A percentile compares a stretch with the other conserved stretches of the same genome.
These are phyloP conservation scores for Thermoascus crustaceus DNA, from an alignment of 2,329 filamentous ascomycete genomes.

Conservation along the genomic window DNA sequence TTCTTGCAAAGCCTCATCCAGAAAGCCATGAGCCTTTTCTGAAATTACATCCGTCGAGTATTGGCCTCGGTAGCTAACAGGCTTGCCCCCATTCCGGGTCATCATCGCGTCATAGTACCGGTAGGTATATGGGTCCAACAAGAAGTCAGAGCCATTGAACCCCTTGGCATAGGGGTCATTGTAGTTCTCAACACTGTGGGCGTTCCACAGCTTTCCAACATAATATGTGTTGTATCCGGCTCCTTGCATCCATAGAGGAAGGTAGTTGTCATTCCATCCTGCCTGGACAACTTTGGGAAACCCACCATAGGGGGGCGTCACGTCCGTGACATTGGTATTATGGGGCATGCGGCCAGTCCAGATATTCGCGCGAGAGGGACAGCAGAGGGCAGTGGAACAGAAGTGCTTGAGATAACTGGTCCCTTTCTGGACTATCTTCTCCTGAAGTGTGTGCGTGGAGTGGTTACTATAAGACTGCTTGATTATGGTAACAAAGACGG, in stretches of 20 bases:
- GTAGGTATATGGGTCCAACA: conserved; percentile 61
- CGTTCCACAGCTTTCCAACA: conserved; percentile 61
- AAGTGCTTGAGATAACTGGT: conserved; percentile 55
- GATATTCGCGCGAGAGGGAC: conserved; percentile 55
- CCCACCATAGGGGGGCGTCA: conserved; percentile 27
- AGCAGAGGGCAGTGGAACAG: conserved; percentile 54
- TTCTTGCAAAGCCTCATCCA: conserved; percentile 49
- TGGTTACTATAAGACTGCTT: neutral
- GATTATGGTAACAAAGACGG: neutral
- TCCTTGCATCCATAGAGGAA: conserved; percentile 63
- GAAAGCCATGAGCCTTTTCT: conserved; percentile 47
- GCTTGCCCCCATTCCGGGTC: conserved; percentile 48
- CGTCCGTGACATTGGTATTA: conserved; percentile 58
- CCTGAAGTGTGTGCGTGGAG: conserved; percentile 29
- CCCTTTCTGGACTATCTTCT: conserved; percentile 49
- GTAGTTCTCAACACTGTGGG: conserved; percentile 54
- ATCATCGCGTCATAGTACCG: conserved; percentile 56
- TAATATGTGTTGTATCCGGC: conserved; percentile 66
- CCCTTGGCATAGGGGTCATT: conserved; percentile 49
- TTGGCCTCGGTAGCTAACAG: conserved; percentile 45
- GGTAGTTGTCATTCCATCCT: conserved; percentile 58
- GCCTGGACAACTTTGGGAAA: conserved; percentile 60
- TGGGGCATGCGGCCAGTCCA: conserved; percentile 58
- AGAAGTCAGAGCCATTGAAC: conserved; percentile 52
- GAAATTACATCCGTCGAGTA: conserved; percentile 53